Base-by-base conservation (phyloP, 2,329 filamentous ascomycete genomes). In the Grosmannia penicillata region DNA sequence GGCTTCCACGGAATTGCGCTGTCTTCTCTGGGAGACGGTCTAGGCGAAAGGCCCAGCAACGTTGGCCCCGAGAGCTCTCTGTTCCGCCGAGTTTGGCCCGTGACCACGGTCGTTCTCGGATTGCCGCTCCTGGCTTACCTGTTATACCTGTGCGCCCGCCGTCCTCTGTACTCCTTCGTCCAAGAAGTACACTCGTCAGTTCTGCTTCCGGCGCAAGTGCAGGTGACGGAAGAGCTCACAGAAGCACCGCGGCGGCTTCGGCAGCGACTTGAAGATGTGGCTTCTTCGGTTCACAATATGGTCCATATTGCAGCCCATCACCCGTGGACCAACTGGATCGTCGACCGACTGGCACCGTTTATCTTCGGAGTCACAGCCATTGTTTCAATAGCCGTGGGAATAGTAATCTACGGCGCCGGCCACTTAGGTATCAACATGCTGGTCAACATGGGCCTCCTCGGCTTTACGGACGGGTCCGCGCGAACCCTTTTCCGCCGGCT, bases 321-420 rank as follows among this genome's bases (percentile, higher is more conserved):
- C 24, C 32, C 26, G 11, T 15, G 21, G 11, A 22, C 15, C 5
- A 27, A 26, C 32, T 27, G 23, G 17, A 9, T 31, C 8, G 30
- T 38, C 29, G 33, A 38, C 31, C 30, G 29, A 10, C 6, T 46
- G 13, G 38, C 40, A 8, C 45, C 44, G 10, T 27, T 45, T 10
- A 24, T 45, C 14, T 43, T 46, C 31, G 44, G 42, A 17, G 11
- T 29, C 8, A 27, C 38, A 10, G 29, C 43, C 25, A 34, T 45
- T 9, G 32, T 41, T 9, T 37, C 39, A 3, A 35, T 37, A 4
- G 38, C 46, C 6, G 35, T 40, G 2, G 40, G 40, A 14, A 30
- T 46, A 7, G 37, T 46, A 8, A 26, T 47, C 15, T 46, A 41
- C 28, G 41, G 42, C 8, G 15, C 44, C 9, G 44, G 42, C 6